Base-by-base conservation (phyloP, 2,329 filamentous ascomycete species). In the Xylariaceae sp. region DNA sequence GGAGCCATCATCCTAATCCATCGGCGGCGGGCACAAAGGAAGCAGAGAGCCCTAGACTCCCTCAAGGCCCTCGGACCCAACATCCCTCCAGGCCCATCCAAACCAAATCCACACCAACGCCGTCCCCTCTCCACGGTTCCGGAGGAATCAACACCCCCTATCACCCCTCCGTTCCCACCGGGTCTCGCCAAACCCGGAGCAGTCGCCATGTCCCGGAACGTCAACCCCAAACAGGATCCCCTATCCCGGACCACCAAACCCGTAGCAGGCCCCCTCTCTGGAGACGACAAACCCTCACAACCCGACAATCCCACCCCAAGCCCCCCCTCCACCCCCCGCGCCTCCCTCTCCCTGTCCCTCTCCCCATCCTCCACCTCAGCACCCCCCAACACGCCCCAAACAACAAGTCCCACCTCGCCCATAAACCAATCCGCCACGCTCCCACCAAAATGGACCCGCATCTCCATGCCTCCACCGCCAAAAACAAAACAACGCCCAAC, bases 101-200 rank as follows among this genome's bases (percentile, higher is more conserved):
- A 51, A 1, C 50, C 62, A n/a, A 51, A 51, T n/a, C 17, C 17
- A 9, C 17, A 51, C 17, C 35, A 15, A 2, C 37, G 57, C 18
- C 52, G 63, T 0, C 62, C 69, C 2, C 60, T 68, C 42, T 69
- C 65, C 37, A 63, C 62, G 8, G 65, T 69, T 59, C 62, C 53
- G 17, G 69, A 68, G 30, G 63, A 67, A 4, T 52, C 56, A 8
- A 61, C 39, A 30, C 48, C 65, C 10, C 48, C 42, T 18, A 17
- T 34, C 48, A 58, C 15, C 49, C 18, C 61, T 44, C 1, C 50
- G 8, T 53, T 57, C 17, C 10, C 37, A 10, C 1, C 8, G 1
- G 23, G 23, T 2, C 23, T 30, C 23, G 23, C 23, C 23, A 30
- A 30, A 30, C 23, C 23, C 23, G 1, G 23, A 30, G 23, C 23